These are phyloP conservation scores for Boletus eberwhitei DNA, from an alignment of 768 basidiomycete genomes.

Conservation along the genomic window DNA sequence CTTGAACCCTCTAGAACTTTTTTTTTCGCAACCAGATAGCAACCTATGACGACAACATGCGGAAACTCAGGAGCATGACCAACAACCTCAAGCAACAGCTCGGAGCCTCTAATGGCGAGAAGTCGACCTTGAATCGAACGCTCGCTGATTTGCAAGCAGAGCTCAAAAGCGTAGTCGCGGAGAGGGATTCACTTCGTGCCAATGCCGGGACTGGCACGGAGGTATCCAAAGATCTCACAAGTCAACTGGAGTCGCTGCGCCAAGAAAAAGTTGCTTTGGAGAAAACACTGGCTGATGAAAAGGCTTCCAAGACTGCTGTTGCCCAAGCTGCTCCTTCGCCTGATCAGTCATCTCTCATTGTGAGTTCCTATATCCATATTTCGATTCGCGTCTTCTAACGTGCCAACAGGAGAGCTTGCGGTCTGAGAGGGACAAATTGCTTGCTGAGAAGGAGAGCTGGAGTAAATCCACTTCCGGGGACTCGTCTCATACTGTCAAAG, in stretches of 20 bases:
- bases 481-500: conserved; percentile 33
- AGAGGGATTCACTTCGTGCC: conserved; percentile 28
- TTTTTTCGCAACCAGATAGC: conserved; percentile 33
- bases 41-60: conserved; percentile 42
- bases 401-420: conserved; percentile 45
- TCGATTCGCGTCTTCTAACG: background rate
- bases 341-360: conserved; percentile 32
- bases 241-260: conserved; percentile 36
- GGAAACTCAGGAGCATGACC: conserved; percentile 31
- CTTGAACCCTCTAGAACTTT: background rate
- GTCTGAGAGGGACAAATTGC: conserved; percentile 59
- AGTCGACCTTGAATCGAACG: conserved; percentile 28
- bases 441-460: conserved; percentile 53
- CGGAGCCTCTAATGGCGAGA: conserved; percentile 25
- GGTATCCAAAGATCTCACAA: conserved; percentile 28
- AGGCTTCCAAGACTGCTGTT: conserved; percentile 24
- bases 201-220: conserved; percentile 13
- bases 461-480: conserved; percentile 21
- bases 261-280: conserved; percentile 39
- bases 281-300: conserved; percentile 38
- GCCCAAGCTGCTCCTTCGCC: conserved; percentile 4
- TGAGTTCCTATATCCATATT: conserved; percentile 17
- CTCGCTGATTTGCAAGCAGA: conserved; percentile 25
- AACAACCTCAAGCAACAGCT: conserved; percentile 26
- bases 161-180: conserved; percentile 27